phyloP scores from a whole-genome alignment of 2,329 filamentous ascomycete species.

The Septoria linicola region DNA sequence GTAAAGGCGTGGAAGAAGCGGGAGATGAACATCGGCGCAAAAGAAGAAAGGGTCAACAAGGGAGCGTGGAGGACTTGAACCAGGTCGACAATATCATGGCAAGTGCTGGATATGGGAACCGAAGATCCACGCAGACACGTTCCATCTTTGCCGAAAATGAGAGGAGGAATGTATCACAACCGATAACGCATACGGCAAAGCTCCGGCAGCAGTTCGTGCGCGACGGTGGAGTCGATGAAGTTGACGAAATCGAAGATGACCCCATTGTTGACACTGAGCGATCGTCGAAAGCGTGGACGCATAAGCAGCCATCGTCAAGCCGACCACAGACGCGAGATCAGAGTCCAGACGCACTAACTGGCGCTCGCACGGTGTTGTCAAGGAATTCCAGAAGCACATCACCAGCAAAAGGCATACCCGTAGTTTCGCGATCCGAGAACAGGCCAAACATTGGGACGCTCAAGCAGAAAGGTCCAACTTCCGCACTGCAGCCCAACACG shows the following conservation, averaged over 20 bases:
- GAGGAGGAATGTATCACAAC: too few relatives aligned
- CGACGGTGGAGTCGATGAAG: neutral
- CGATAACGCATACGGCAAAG: neutral
- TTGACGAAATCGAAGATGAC: neutral
- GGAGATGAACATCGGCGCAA: neutral
- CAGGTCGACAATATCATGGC: neutral
- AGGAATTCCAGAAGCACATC: constrained; percentile 1
- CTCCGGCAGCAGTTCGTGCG: neutral
- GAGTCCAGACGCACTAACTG: constrained; percentile 16
- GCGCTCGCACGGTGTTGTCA: constrained; percentile 4
- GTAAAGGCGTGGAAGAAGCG: neutral
- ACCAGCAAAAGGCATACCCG: neutral
- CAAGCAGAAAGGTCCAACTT: neutral
- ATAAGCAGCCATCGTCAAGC: neutral
- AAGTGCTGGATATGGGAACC: neutral
- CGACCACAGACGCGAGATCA: neutral
- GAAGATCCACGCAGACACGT: neutral
- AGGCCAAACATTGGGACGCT: too few relatives aligned
- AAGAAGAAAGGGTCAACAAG: neutral
- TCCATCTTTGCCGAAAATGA: neutral
- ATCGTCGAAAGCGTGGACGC: neutral
- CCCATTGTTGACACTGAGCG: neutral
- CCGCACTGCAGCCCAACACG: constrained; percentile 1
- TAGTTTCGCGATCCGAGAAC: neutral
- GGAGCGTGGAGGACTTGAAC: neutral